phyloP scores from a whole-genome alignment of 1,139 yeast species.

The Hemisphaericaspora xylofermentans region DNA sequence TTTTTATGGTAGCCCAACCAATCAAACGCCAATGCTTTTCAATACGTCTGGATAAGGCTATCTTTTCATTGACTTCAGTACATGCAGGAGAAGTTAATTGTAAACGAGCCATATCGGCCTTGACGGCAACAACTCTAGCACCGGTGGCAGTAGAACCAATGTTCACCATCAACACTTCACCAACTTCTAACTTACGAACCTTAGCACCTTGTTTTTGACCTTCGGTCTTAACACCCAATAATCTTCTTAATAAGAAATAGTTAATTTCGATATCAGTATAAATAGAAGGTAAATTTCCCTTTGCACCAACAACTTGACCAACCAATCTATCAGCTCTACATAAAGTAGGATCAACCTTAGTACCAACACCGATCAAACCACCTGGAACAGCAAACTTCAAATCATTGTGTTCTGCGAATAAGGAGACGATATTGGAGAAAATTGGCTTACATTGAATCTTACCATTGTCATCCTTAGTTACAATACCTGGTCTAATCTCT shows the following conservation, averaged over 20 bases:
- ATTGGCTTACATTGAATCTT: constrained; percentile 95
- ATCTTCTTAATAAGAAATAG: constrained; percentile 93
- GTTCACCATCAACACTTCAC: constrained; percentile 97
- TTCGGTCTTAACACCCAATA: constrained; percentile 97
- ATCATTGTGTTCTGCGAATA: constrained; percentile 97
- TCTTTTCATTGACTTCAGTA: constrained; percentile 97
- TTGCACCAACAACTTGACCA: constrained; percentile 98
- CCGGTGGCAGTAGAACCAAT: constrained; percentile 99
- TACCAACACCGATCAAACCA: constrained; percentile 99
- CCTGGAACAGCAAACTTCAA: constrained; percentile 99
- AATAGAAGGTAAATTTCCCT: constrained; percentile 91
- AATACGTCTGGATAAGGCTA: constrained; percentile 97
- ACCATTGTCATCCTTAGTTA: constrained; percentile 90
- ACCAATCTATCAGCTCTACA: constrained; percentile 99
- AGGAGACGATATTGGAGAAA: constrained; percentile 87
- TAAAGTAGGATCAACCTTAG: constrained; percentile 96
- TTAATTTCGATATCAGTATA: constrained; percentile 97
- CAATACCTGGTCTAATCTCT: constrained; percentile 98
- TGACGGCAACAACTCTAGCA: constrained; percentile 96
- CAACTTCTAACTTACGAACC: constrained; percentile 90
- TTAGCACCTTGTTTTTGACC: constrained; percentile 94
- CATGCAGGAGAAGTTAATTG: constrained; percentile 98
- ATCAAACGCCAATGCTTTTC: constrained; percentile 99
- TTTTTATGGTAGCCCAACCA: constrained; percentile 99
- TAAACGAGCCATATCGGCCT: constrained; percentile 99